These are phyloP conservation scores for Saccharomyces paradoxus DNA, from an alignment of 805 yeast species.

Conservation along the genomic window DNA sequence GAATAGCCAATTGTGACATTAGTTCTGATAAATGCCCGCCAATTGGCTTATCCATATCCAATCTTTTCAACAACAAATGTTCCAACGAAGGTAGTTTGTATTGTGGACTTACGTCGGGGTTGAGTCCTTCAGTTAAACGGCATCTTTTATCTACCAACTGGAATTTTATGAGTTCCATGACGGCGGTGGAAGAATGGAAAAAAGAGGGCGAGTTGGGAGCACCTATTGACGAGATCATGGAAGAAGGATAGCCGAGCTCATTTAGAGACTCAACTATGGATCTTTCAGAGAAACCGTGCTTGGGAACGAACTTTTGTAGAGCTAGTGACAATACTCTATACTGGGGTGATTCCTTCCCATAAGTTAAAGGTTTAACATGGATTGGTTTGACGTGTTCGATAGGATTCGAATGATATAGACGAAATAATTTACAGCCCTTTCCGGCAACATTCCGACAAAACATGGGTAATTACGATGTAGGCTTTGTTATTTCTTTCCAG, in stretches of 20 bases:
- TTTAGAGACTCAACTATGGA: conserved; percentile 25
- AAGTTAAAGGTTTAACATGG: conserved; percentile 18
- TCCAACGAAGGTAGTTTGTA: conserved; percentile 32
- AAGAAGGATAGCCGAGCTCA: conserved; percentile 21
- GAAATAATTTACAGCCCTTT: conserved; percentile 1
- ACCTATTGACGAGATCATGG: conserved; percentile 25
- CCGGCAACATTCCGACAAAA: neutral
- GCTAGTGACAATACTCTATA: conserved; percentile 21
- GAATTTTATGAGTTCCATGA: conserved; percentile 45
- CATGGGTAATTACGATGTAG: neutral
- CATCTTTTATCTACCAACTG: conserved; percentile 45
- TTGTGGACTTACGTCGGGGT: conserved; percentile 19
- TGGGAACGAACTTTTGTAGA: conserved; percentile 24
- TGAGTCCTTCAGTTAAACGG: conserved; percentile 33
- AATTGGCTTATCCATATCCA: conserved; percentile 37
- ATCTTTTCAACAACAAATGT: conserved; percentile 39
- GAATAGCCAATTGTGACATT: conserved; percentile 55
- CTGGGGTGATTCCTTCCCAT: conserved; percentile 23
- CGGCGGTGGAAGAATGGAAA: conserved; percentile 28
- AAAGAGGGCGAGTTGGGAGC: conserved; percentile 28
- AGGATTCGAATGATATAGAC: conserved; percentile 23
- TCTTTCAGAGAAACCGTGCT: conserved; percentile 26
- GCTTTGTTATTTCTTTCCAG: neutral
- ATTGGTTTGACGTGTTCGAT: conserved; percentile 18
- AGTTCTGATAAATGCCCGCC: conserved; percentile 29